Evolutionary conservation across 345 rosid genomes (phyloP).

Genomic region (Kandelia obovata): DNA sequence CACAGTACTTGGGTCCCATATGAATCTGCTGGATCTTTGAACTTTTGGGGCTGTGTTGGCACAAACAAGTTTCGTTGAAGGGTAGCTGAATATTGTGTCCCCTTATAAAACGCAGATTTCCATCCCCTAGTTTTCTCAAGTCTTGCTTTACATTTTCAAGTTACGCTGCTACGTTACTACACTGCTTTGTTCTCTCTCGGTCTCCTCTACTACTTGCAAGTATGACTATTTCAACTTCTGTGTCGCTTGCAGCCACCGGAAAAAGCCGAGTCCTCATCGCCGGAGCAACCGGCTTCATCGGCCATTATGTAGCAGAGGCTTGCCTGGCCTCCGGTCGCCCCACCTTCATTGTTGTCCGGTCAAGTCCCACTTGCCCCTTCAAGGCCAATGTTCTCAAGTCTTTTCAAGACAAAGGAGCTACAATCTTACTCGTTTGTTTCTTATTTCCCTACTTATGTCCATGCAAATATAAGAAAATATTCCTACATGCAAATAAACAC

Average conservation of each 20-base stretch:
- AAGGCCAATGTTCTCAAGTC: constrained; percentile 30
- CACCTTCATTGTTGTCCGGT: constrained; percentile 48
- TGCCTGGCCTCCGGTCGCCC: constrained; percentile 49
- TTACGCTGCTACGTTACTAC: neutral
- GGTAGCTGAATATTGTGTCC: neutral
- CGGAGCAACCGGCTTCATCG: constrained; percentile 68
- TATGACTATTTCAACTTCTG: constrained; percentile 27
- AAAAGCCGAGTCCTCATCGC: constrained; percentile 44
- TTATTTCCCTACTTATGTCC: neutral
- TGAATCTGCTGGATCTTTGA: too few species aligned
- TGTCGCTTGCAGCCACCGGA: neutral
- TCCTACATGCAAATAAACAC: too few species aligned
- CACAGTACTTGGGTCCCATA: neutral
- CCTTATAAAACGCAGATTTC: neutral
- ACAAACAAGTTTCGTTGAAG: neutral
- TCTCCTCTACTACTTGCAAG: neutral
- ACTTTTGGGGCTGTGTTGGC: too few species aligned
- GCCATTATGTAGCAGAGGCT: constrained; percentile 52
- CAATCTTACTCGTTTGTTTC: constrained; percentile 28
- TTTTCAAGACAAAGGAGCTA: constrained; percentile 53
- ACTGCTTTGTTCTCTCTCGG: neutral
- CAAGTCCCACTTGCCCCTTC: constrained; percentile 18
- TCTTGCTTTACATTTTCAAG: neutral
- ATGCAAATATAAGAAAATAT: too few species aligned
- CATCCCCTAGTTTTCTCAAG: neutral